Conservation (phyloP, 805 yeast genomes). For the Zygoascus flipseniorum region DNA sequence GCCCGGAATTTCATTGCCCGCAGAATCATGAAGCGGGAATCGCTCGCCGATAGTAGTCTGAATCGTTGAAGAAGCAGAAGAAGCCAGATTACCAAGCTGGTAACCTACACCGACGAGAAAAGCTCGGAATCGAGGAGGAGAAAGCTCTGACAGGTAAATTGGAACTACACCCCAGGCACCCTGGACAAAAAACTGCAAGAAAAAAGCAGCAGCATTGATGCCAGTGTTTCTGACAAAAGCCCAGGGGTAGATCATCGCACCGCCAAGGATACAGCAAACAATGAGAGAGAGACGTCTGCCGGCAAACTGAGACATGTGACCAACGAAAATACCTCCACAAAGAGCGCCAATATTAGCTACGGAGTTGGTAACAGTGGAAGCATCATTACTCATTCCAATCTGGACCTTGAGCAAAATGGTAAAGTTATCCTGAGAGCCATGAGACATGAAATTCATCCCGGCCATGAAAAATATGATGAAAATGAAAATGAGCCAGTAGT, state of each 20-base stretch:
- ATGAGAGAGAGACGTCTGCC: conserved; percentile 57
- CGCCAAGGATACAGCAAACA: conserved; percentile 43
- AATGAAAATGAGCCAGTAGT: conserved; percentile 53
- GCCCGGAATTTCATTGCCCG: conserved; percentile 26
- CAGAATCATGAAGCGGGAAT: conserved; percentile 42
- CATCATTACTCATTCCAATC: conserved; percentile 37
- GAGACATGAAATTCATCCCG: conserved; percentile 64
- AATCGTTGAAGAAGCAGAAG: conserved; percentile 64
- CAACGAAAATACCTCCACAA: conserved; percentile 53
- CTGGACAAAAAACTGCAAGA: conserved; percentile 56
- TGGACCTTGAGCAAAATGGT: conserved; percentile 56
- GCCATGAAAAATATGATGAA: conserved; percentile 56
- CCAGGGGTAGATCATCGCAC: conserved; percentile 57
- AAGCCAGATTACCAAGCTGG: conserved; percentile 66
- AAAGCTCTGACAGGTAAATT: conserved; percentile 54
- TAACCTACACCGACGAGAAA: conserved; percentile 55
- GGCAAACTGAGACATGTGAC: conserved; percentile 45
- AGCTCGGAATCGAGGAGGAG: conserved; percentile 56
- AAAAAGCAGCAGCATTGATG: conserved; percentile 53
- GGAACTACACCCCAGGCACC: conserved; percentile 74
- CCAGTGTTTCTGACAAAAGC: conserved; percentile 41
- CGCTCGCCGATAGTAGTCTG: conserved; percentile 53
- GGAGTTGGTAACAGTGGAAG: conserved; percentile 50
- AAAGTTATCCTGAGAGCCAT: conserved; percentile 67
- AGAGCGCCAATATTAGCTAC: conserved; percentile 64